Conservation (phyloP, 495 filamentous ascomycete genomes). For the Diplogelasinospora grovesii region DNA sequence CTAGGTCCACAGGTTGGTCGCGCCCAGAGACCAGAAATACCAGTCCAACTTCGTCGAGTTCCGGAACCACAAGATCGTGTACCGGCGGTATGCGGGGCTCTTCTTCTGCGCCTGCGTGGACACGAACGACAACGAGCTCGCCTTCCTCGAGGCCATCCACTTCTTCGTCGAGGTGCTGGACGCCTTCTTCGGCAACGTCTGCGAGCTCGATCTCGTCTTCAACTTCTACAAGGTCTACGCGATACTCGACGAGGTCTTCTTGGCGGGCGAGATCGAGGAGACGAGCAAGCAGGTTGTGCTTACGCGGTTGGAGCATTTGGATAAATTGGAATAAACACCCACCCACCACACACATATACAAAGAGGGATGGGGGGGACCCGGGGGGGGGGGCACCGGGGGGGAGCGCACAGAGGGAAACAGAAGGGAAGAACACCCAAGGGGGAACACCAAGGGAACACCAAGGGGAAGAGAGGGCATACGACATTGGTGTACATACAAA, state of each 20-base stretch:
- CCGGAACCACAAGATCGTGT: conserved; percentile 88
- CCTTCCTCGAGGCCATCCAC: conserved; percentile 95
- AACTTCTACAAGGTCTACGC: conserved; percentile 99
- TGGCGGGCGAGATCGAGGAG: conserved; percentile 97
- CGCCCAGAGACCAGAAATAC: conserved; percentile 96
- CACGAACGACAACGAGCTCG: conserved; percentile 97
- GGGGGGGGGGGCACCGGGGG: too few species aligned
- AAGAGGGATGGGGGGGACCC: too few species aligned
- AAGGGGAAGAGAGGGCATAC: too few species aligned
- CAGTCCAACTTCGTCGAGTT: conserved; percentile 99
- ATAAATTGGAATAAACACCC: conserved; percentile 91
- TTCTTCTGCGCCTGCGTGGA: conserved; percentile 99
- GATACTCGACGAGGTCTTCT: conserved; percentile 91
- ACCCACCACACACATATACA: too few species aligned
- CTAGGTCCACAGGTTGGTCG: conserved; percentile 92
- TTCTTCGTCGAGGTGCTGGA: conserved; percentile 99
- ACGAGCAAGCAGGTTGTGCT: conserved; percentile 97
- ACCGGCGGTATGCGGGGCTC: conserved; percentile 90
- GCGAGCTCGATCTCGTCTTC: conserved; percentile 98
- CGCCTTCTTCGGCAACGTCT: conserved; percentile 98
- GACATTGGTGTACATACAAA: too few species aligned
- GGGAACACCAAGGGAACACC: too few species aligned
- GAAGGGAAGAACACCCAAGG: too few species aligned
- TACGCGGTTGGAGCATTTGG: conserved; percentile 87
- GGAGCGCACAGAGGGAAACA: not conserved